Evolutionary conservation across 192 early-diverging fungal genomes (phyloP), one percentile per base, ranked within the genome.

Genomic region (Linnemannia hyalina): DNA sequence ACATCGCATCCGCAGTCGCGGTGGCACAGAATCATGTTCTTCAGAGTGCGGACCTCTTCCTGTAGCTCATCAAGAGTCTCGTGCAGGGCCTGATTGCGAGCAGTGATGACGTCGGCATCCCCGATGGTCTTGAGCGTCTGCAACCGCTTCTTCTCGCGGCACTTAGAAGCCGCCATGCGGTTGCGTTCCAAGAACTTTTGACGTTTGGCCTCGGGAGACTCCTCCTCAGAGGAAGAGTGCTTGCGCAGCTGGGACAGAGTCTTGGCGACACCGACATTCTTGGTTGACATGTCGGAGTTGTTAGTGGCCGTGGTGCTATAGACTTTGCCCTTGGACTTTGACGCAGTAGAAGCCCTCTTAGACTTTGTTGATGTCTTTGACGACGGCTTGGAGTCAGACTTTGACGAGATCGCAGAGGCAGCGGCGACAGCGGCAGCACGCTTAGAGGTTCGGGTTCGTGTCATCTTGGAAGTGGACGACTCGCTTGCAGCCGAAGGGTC

Each of bases 181-280:
- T 88, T 88, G 23, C 88, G 82, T 35, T 88, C 88, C 47, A 88
- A 47, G 47, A 88, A 88, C 57, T 78, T 77, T 68, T 82, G 88
- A 6, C 88, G 88, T 60, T 88, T 88, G 20, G 80, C 68, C 52
- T 84, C 82, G 18, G 77, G 36, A 1, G 82, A 80, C 23, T 83
- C 78, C 16, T 88, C 87, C n/a, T 75, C 76, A 23, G 60, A 18
- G 0, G 76, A 78, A 15, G 46, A 49, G 29, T 77, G 81, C 57
- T 82, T 82, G 18, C 81, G 74, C 7, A 75, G 57, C 35, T 70
- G 63, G n/a, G 65, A 55, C 32, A 68, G 47, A 26, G 26, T 36
- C 60, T 68, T 79, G 49, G 46, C 38, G 42, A 40, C 54, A 32
- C 36, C 42, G 23, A n/a, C 8, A 6, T 54, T 38, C 36, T 54